Conservation (phyloP, 2,329 filamentous ascomycete species). For the Epichloe amarillans region DNA sequence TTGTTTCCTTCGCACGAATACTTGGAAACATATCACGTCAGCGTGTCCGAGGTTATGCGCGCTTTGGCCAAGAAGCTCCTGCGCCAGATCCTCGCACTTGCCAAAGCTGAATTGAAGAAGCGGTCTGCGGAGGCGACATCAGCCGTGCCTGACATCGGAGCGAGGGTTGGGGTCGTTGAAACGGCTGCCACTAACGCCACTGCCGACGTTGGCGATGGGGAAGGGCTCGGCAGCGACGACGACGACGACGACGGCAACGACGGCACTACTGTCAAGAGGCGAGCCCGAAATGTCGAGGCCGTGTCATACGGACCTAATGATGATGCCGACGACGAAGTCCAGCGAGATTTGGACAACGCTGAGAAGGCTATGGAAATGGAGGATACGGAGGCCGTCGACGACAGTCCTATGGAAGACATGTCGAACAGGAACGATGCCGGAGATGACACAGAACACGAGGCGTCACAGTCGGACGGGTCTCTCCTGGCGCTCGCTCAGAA, state of each 20-base stretch:
- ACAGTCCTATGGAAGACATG: constrained; percentile 28
- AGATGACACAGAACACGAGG: constrained; percentile 24
- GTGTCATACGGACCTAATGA: constrained; percentile 88
- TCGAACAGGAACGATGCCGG: constrained; percentile 19
- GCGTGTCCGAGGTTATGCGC: constrained; percentile 59
- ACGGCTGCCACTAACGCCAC: constrained; percentile 26
- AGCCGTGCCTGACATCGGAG: constrained; percentile 62
- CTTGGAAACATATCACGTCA: constrained; percentile 71
- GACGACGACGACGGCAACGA: constrained; percentile 66
- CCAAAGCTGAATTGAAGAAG: constrained; percentile 73
- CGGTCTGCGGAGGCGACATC: constrained; percentile 51
- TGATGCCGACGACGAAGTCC: constrained; percentile 73
- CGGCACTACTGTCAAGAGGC: constrained; percentile 54
- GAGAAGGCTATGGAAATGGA: constrained; percentile 37
- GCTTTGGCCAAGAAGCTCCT: constrained; percentile 75
- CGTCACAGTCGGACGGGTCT: constrained; percentile 27
- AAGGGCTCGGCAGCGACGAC: constrained; percentile 48
- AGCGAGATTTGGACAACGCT: constrained; percentile 47
- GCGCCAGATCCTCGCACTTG: constrained; percentile 53
- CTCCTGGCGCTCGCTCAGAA: constrained; percentile 53
- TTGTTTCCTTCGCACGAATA: constrained; percentile 84
- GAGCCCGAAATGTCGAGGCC: constrained; percentile 64
- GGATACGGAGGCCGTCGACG: constrained; percentile 35
- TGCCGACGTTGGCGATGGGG: constrained; percentile 19
- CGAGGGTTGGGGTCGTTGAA: constrained; percentile 39